Evolutionary conservation across 257 asterid genomes (phyloP).

Genomic region (Solanum paucissectum): DNA sequence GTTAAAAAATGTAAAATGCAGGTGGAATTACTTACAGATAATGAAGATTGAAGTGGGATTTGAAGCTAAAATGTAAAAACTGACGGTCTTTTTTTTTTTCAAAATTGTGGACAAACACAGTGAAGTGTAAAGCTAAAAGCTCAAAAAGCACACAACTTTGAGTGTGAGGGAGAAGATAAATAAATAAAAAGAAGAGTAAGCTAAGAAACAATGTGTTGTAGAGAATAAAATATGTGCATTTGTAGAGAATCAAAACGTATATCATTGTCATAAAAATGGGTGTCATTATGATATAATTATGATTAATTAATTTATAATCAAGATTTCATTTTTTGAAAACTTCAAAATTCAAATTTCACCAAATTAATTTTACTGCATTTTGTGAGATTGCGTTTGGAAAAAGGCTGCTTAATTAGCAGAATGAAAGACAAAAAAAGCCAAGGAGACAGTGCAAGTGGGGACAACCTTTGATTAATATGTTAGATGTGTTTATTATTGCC

Average conservation of each 20-base stretch:
- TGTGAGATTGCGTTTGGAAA: neutral
- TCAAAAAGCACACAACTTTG: neutral
- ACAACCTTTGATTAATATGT: neutral
- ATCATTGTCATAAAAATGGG: neutral
- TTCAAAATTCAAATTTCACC: neutral
- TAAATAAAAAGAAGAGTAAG: neutral
- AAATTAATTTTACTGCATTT: neutral
- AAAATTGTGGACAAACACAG: neutral
- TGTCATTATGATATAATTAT: neutral
- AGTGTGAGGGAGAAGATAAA: constrained; percentile 5
- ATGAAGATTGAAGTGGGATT: constrained; percentile 11
- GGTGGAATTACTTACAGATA: constrained; percentile 22
- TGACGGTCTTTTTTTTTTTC: neutral
- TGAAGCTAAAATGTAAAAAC: neutral
- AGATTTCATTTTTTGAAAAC: neutral
- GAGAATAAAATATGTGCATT: neutral
- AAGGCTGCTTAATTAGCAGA: neutral
- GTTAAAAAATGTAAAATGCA: neutral
- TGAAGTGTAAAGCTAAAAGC: neutral
- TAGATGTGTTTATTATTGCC: neutral
- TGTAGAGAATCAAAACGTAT: neutral
- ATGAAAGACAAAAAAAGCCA: neutral
- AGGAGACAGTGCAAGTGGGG: neutral
- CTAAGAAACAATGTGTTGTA: neutral
- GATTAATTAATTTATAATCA: neutral